phyloP scores from a whole-genome alignment of 148 eudicot species.

The Hydrangea macrophylla region DNA sequence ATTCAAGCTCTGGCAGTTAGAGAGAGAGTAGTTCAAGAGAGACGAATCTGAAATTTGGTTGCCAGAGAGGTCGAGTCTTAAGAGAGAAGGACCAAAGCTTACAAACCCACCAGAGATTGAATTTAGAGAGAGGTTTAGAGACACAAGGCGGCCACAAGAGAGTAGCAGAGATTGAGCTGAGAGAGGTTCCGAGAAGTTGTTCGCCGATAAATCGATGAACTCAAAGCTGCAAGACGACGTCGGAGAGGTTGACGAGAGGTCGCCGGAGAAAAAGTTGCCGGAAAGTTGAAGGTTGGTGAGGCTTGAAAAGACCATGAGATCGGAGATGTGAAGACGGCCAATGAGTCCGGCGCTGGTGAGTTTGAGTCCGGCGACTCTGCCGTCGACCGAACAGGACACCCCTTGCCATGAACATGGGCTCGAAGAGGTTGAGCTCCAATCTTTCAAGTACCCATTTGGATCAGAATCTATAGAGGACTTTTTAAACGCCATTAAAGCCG shows the following conservation, averaged over 20 bases:
- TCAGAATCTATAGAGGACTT: conserved; percentile 31
- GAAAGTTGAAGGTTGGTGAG: conserved; percentile 24
- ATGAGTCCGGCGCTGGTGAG: conserved; percentile 26
- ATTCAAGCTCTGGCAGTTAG: conserved; percentile 36
- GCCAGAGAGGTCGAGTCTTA: conserved; percentile 31
- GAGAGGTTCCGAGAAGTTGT: conserved; percentile 34
- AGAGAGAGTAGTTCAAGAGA: conserved; percentile 23
- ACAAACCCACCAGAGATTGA: conserved; percentile 29
- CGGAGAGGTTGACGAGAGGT: conserved; percentile 21
- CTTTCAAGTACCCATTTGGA: conserved; percentile 24
- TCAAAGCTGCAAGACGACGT: conserved; percentile 21
- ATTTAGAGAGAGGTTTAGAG: conserved; percentile 35
- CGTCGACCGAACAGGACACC: conserved; percentile 25
- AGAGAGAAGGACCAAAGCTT: conserved; percentile 28
- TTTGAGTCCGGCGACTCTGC: conserved; percentile 26
- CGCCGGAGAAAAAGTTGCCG: conserved; percentile 40
- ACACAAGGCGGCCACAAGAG: conserved; percentile 21
- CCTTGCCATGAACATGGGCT: conserved; percentile 40
- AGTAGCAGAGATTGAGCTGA: conserved; percentile 12
- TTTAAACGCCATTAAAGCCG: conserved; percentile 35
- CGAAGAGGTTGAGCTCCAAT: conserved; percentile 28
- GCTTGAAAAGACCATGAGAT: conserved; percentile 25
- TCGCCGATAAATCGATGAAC: conserved; percentile 37
- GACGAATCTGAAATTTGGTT: conserved; percentile 31
- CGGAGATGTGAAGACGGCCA: conserved; percentile 31